Evolutionary conservation across 169 alveolate genomes (phyloP), one percentile per base, ranked within the genome.

Genomic region (Eimeria sp.): DNA sequence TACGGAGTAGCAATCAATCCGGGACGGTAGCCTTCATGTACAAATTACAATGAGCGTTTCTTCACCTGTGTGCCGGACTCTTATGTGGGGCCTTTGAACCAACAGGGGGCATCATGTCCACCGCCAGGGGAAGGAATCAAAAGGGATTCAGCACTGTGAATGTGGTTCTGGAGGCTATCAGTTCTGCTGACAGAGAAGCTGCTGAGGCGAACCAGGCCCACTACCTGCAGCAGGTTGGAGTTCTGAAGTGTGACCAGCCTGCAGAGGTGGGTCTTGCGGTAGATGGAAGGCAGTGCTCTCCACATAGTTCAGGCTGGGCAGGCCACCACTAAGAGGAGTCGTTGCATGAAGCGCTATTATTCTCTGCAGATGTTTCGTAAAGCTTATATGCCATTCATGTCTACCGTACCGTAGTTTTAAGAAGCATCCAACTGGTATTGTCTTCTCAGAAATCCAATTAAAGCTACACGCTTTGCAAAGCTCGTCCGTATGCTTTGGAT

Each of bases 121-220:
- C 87, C 72, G 16, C 43, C 58, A 83, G 62, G 58, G 96, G 87
- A 56, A 91, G 72, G 9, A 46, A 16, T 68, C 60, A 80, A 25
- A 78, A n/a, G 71, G 83, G 85, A 33, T 87, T 87, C n/a, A 87
- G 83, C 71, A 87, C 85, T n/a, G 85, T 54, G 49, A 83, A 91
- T 54, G 66, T 91, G 10, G 96, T 83, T 49, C 74, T 91, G 43
- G 91, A 80, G 49, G 96, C 96, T 0, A 71, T 91, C 49, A 78
- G 96, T 56, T 43, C 96, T 49, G 96, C 96, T 14, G 96, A 91
- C 56, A 76, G 96, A 46, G 96, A 91, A 46, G 72, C 91, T 80
- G 96, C 96, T 30, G 96, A 91, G 85, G 96, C 96, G 6, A 54
- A 62, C 87, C 77, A 91, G 77, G 52, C 82, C 30, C 85, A 33